Evolutionary conservation across 352 stramenopile species (phyloP), one percentile per base, ranked within the genome.

Genomic region (Globisporangium heterothallicum): DNA sequence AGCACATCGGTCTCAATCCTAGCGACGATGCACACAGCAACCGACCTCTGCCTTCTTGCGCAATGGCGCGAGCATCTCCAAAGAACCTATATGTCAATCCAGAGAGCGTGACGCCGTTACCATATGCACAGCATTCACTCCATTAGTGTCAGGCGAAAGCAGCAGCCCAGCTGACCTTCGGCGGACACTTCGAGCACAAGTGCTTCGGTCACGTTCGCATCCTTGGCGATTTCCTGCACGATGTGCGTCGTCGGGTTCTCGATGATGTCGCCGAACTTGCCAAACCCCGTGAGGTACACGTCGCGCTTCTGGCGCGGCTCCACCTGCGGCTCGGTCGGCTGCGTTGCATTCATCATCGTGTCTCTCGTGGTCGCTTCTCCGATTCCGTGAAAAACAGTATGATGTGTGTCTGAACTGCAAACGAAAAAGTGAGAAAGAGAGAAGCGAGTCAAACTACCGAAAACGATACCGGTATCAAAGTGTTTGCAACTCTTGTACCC

Each of bases 201-300:
- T 27, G 70, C 54, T 29, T 86, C 65, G 6, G 78, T 88, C 43
- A 91, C 71, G 34, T 86, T 82, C n/a, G 64, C 56, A 49, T 91
- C 68, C 25, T 66, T 48, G 16, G 59, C 74, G 19, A 94, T 51
- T 42, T 73, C 56, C 60, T 83, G 53, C 40, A 72, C 72, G 35
- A 94, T 58, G 26, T 61, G 53, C 16, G 74, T 88, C 49, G 80
- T 92, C n/a, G 80, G 80, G 58, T 94, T 94, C 44, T 89, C 73
- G 12, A 84, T 29, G 29, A 94, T 85, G 61, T 91, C 63, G 38
- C 74, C 84, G 47, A 94, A 94, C 61, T 87, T 86, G 65, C 80
- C 84, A 34, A 94, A 94, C 42, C 84, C 80, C 34, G 84, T 94
- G 36, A 92, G 60, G 62, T 84, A 88, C 60, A 90, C 79, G 44